Evolutionary conservation across 148 eudicot genomes (phyloP).

Genomic region (Fagopyrum esculentum): DNA sequence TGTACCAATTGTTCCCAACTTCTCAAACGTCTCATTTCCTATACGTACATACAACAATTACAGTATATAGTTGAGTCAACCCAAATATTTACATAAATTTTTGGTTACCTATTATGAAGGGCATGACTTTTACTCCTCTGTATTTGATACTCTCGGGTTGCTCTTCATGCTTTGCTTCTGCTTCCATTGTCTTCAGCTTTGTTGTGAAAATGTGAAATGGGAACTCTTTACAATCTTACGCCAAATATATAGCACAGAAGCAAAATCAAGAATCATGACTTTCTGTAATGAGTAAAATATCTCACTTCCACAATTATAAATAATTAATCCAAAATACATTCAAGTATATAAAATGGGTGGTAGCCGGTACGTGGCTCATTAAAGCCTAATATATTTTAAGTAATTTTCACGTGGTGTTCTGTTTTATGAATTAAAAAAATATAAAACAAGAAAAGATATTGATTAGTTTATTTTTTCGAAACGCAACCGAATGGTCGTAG

Average conservation of each 20-base stretch:
- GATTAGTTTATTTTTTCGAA: not conserved
- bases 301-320: too few relatives aligned
- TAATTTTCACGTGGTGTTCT: too few relatives aligned
- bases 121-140: conserved; percentile 60
- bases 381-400: too few relatives aligned
- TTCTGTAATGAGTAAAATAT: too few relatives aligned
- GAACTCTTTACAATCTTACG: not conserved
- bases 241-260: not conserved
- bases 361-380: too few relatives aligned
- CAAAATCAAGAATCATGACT: not conserved
- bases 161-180: not conserved
- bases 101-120: conserved; percentile 44
- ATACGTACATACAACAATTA: not conserved
- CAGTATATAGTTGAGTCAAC: too few relatives aligned
- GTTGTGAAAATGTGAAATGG: not conserved
- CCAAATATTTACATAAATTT: not conserved
- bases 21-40: conserved; percentile 41
- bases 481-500: not conserved
- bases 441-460: too few relatives aligned
- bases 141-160: conserved; percentile 25
- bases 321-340: too few relatives aligned
- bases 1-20: conserved; percentile 60
- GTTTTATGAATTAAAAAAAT: too few relatives aligned
- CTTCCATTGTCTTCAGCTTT: not conserved
- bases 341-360: too few relatives aligned